Percentiles rank a stretch among this genome's conserved stretches.
These are phyloP conservation scores for Ensete glaucum DNA, from an alignment of 176 grass and related monocot genomes.

Conservation along the genomic window DNA sequence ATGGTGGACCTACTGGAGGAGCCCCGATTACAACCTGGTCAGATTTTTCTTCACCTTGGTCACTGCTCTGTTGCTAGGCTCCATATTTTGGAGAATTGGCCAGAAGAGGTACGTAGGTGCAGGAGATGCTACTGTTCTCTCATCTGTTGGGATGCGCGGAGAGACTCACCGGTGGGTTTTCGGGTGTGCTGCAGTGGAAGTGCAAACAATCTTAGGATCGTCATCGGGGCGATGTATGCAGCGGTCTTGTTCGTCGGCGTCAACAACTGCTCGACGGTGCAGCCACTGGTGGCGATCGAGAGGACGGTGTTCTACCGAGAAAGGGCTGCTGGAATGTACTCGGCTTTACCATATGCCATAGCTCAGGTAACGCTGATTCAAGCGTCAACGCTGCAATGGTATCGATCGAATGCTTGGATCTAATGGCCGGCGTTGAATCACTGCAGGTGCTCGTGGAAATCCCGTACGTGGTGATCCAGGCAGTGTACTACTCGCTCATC, in stretches of 20 bases:
- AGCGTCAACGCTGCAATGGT: slow-evolving; percentile 4
- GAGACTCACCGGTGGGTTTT: not conserved
- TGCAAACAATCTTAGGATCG: slow-evolving; percentile 37
- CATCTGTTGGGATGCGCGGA: not conserved
- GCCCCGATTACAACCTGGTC: slow-evolving; percentile 63
- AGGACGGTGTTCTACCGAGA: slow-evolving; percentile 73
- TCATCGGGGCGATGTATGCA: slow-evolving; percentile 63
- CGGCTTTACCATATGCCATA: slow-evolving; percentile 66
- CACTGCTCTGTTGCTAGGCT: slow-evolving; percentile 48
- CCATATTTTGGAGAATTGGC: slow-evolving; percentile 80
- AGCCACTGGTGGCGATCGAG: slow-evolving; percentile 54
- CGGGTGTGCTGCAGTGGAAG: slow-evolving; percentile 31
- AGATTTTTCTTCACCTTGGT: slow-evolving; percentile 48
- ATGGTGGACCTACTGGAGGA: slow-evolving; percentile 77
- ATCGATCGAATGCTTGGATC: slow-evolving; percentile 12
- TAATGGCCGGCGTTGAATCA: not conserved
- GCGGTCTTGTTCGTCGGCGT: slow-evolving; percentile 56
- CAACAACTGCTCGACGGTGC: slow-evolving; percentile 49
- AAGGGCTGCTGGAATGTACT: slow-evolving; percentile 64
- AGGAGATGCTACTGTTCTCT: not conserved
- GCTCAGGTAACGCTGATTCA: slow-evolving; percentile 35
- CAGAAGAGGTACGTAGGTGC: slow-evolving; percentile 37
- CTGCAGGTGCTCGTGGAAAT: slow-evolving; percentile 70
- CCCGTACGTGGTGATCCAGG: slow-evolving; percentile 58
- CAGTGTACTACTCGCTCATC: slow-evolving; percentile 33